A percentile compares a stretch with the other conserved stretches of the same genome.
phyloP scores from a whole-genome alignment of 163 green algal species.

The Chlamydomonas reinhardtii region DNA sequence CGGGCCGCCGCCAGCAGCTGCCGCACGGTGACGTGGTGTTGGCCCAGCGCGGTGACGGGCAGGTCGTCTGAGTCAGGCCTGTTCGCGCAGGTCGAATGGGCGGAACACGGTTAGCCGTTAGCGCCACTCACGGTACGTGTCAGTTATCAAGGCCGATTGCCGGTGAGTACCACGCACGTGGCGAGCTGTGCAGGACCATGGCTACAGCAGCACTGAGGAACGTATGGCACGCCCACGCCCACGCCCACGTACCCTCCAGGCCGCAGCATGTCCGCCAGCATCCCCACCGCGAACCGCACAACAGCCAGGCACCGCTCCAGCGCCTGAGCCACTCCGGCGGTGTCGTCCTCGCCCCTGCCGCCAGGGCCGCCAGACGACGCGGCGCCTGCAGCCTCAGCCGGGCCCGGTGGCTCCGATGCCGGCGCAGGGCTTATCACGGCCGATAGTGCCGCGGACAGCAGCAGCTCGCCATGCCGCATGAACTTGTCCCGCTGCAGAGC shows the following conservation, averaged over 20 bases:
- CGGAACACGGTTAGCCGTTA: too few relatives aligned
- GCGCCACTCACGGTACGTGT: too few relatives aligned
- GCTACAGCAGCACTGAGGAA: too few relatives aligned
- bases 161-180: too few relatives aligned
- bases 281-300: conserved; percentile 39
- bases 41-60: conserved; percentile 56
- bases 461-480: conserved; percentile 24
- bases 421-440: neutral
- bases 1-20: conserved; percentile 29
- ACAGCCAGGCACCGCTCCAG: conserved; percentile 61
- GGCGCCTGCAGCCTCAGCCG: too few relatives aligned
- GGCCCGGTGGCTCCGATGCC: too few relatives aligned
- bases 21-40: conserved; percentile 61
- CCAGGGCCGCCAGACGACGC: too few relatives aligned
- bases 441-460: conserved; percentile 44
- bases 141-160: too few relatives aligned
- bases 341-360: too few relatives aligned
- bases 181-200: neutral
- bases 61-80: conserved; percentile 53
- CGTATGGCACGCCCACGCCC: neutral
- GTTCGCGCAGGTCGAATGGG: neutral
- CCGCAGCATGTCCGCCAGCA: conserved; percentile 58
- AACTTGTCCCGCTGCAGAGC: conserved; percentile 44
- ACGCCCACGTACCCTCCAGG: conserved; percentile 27
- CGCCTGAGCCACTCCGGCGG: neutral